Evolutionary conservation across 2,329 filamentous ascomycete species (phyloP).

Genomic region (Scedosporium aurantiacum): DNA sequence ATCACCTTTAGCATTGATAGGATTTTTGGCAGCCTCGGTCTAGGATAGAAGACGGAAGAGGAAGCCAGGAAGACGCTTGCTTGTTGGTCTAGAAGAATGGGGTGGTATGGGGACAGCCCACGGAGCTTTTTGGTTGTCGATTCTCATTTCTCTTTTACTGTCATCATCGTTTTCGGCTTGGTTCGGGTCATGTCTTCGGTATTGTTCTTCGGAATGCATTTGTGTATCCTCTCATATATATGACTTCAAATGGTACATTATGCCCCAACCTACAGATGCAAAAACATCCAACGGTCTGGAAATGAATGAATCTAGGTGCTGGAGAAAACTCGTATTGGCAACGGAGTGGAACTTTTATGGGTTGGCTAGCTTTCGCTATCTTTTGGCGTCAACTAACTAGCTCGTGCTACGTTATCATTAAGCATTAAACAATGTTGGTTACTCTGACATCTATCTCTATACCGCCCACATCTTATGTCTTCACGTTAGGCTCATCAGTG

Average conservation of each 20-base stretch:
- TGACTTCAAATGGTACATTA: not conserved
- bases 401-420: constrained; percentile 5
- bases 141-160: not conserved
- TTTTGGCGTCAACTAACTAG: constrained; percentile 9
- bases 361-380: not conserved
- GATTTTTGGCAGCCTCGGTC: not conserved
- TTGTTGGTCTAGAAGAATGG: not conserved
- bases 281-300: not conserved
- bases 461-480: constrained; percentile 51
- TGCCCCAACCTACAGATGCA: not conserved
- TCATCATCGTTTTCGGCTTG: not conserved
- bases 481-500: constrained; percentile 88
- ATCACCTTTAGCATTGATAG: not conserved
- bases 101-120: not conserved
- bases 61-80: no score
- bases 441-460: not conserved
- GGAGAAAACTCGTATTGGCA: no score
- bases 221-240: not conserved
- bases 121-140: not conserved
- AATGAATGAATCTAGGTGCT: no score
- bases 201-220: not conserved
- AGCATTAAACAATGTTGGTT: not conserved
- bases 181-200: not conserved
- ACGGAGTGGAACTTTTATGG: no score
- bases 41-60: no score